Percentiles rank a stretch among this genome's conserved stretches.
Conservation (phyloP, 257 asterid species). For the Paraleonurus japonicus region DNA sequence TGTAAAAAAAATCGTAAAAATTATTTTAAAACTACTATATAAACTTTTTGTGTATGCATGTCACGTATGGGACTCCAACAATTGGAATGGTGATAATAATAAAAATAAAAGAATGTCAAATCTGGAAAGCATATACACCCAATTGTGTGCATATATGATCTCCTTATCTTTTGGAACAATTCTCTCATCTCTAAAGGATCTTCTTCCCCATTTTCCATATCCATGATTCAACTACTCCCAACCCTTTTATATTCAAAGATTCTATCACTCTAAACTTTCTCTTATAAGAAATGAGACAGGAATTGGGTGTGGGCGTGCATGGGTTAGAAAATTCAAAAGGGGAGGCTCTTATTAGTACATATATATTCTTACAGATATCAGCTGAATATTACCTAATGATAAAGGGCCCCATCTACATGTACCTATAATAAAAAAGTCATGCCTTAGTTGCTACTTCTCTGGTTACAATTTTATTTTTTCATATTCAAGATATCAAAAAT, state of each 20-base stretch:
- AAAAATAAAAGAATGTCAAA: slow-evolving; percentile 32
- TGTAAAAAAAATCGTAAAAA: no score
- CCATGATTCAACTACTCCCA: slow-evolving; percentile 27
- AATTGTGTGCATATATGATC: slow-evolving; percentile 33
- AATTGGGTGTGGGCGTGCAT: slow-evolving; percentile 33
- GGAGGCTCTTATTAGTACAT: slow-evolving; percentile 17
- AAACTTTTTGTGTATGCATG: no score
- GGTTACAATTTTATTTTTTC: no score
- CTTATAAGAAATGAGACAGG: slow-evolving; percentile 14
- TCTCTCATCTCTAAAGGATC: slow-evolving; percentile 42
- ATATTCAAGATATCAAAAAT: no score
- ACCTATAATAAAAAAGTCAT: no score
- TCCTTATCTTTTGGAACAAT: slow-evolving; percentile 69
- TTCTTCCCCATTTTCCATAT: slow-evolving; percentile 21
- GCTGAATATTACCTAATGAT: slow-evolving; percentile 28
- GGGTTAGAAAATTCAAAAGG: background rate
- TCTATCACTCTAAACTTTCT: slow-evolving; percentile 25
- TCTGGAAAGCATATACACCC: slow-evolving; percentile 35
- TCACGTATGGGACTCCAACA: no score
- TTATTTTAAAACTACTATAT: no score
- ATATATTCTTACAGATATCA: slow-evolving; percentile 22
- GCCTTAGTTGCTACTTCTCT: no score
- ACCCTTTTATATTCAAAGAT: slow-evolving; percentile 36
- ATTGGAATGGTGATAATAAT: no score
- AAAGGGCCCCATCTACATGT: slow-evolving; percentile 29